Evolutionary conservation across 768 basidiomycete species (phyloP), one percentile per base, ranked within the genome.

Genomic region (Crucibulum laeve): DNA sequence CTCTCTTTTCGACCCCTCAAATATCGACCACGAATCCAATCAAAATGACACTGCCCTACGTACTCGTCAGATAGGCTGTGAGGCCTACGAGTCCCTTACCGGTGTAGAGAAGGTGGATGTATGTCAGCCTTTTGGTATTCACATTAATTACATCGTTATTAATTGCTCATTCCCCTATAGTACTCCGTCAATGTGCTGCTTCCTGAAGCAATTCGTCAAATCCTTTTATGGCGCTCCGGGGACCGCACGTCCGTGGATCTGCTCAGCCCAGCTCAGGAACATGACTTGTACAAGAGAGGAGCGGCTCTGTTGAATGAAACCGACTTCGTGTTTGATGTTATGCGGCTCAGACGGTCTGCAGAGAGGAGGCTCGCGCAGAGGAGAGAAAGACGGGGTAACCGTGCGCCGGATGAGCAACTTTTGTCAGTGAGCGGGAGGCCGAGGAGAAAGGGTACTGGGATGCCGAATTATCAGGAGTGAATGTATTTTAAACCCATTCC

Each of bases 171-270:
- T n/a, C n/a, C 36, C 28, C 23, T 11, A 23, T 49, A 88, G 84
- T 90, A 88, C 50, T 87, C 84, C 55, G 61, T 77, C 26, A 79
- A 84, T 46, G 72, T 91, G 23, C 74, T 91, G 8, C 69, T 88
- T 4, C 84, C 80, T 2, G 87, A 88, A 58, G 73, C 82, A 3
- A 68, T 86, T 30, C 66, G 82, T 33, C 88, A 91, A 53, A 68
- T 91, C 6, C 66, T 87, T n/a, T 62, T 88, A 11, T 89, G 86
- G 84, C 77, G 84, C 8, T 64, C 65, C 13, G 85, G 82, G 1
- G 60, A 72, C 25, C 83, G 88, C 21, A 70, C 59, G 1, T 71
- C 74, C 0, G 32, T 68, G 4, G 63, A 67, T 3, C 61, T 87
- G 7, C 70, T 84, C 8, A 60, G 76, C 2, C 53, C 56, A 0